Base-by-base conservation (phyloP, 2,329 filamentous ascomycete species). In the Cladosporium sp. region DNA sequence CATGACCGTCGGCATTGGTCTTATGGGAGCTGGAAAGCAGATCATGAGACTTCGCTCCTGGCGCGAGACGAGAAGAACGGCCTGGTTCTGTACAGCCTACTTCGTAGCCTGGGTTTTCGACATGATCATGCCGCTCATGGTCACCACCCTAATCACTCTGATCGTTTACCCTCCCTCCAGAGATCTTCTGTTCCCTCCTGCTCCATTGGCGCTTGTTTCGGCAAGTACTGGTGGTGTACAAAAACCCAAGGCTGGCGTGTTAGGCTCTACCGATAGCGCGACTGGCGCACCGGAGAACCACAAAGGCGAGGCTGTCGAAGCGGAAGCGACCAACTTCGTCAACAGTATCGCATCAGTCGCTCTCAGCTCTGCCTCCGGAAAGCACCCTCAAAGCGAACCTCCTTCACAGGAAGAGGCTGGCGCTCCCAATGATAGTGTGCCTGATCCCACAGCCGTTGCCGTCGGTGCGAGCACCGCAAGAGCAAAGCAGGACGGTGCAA, bases 261-360 rank as follows among this genome's bases (percentile, higher is more conserved):
- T 93, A 0, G 89, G 86, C 1, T 89, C 85, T 17, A 80, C 84
- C 22, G 86, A 89, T 53, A 89, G 85, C 51, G 78, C 86, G 0
- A 95, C 89, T 0, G 89, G 89, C 1, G 89, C 89, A 0, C 85
- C 88, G 0, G 88, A 95, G 65, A 88, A 89, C 57, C 81, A 89
- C 69, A 85, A 89, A 64, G 89, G 89, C 20, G 88, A 93, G 65
- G 87, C 88, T 0, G 86, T 89, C 1, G 89, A 95, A 65, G 81
- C 87, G 54, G 89, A 95, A 65, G 89, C 89, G 1, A 85, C 80
- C 59, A 91, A 89, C 63, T 85, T 95, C 55, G 84, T 93, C 52
- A 85, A 84, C 48, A 80, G 84, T 29, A 83, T 93, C 47, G 82
- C 84, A 7, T 78, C 82, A 24, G 80, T 93, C 4, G 84, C 87